These are phyloP conservation scores for Ascochyta viciae-villosae DNA, from an alignment of 2,329 filamentous ascomycete genomes.

Conservation along the genomic window DNA sequence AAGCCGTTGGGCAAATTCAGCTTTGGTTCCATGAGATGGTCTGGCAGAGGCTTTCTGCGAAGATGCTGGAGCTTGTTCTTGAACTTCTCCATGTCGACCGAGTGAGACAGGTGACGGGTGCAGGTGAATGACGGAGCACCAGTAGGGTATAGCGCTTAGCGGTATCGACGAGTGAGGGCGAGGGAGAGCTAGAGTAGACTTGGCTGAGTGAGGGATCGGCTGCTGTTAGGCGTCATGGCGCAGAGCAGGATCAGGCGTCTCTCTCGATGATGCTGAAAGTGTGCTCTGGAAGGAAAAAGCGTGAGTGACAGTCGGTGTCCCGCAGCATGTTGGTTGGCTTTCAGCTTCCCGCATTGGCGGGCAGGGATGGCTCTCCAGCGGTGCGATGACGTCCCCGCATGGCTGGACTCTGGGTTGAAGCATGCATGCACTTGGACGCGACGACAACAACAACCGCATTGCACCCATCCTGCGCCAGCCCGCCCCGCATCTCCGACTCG, in stretches of 20 bases:
- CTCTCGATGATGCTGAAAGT: neutral
- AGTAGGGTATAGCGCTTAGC: slow-evolving; percentile 21
- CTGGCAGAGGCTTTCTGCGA: slow-evolving; percentile 33
- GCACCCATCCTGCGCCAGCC: slow-evolving; percentile 7
- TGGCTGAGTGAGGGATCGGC: slow-evolving; percentile 7
- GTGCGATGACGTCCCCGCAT: slow-evolving; percentile 15
- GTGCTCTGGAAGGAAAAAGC: neutral
- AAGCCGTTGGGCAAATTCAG: slow-evolving; percentile 36
- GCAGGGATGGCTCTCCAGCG: slow-evolving; percentile 9
- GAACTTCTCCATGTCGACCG: slow-evolving; percentile 42
- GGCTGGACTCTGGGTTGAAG: slow-evolving; percentile 3
- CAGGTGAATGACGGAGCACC: slow-evolving; percentile 23
- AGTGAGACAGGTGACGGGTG: slow-evolving; percentile 32
- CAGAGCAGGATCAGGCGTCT: slow-evolving; percentile 3
- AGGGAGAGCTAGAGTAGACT: slow-evolving; percentile 12
- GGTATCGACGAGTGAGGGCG: slow-evolving; percentile 18
- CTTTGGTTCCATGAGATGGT: slow-evolving; percentile 33
- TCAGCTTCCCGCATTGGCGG: slow-evolving; percentile 9
- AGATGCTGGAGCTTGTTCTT: slow-evolving; percentile 41
- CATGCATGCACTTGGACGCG: slow-evolving; percentile 10
- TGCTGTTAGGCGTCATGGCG: slow-evolving; percentile 20
- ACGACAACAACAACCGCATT: slow-evolving; percentile 14
- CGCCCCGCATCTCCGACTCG: neutral
- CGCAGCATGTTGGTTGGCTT: slow-evolving; percentile 12
- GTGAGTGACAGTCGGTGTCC: neutral